These are phyloP conservation scores for Magnaporthiopsis rhizophila DNA, from an alignment of 2,329 filamentous ascomycete genomes.

Conservation along the genomic window DNA sequence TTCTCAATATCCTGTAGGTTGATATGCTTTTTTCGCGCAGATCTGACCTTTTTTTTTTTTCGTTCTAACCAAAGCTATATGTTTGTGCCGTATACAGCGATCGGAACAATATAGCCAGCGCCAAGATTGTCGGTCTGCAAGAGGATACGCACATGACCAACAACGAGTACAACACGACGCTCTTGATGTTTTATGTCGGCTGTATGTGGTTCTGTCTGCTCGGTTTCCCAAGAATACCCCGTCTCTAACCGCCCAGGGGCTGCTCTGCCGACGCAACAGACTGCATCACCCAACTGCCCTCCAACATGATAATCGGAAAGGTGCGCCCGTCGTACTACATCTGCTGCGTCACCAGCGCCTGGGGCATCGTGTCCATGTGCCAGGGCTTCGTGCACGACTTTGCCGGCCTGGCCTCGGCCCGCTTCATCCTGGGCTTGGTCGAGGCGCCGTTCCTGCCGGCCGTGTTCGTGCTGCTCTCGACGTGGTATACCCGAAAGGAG, in stretches of 20 bases:
- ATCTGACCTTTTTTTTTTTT: no score
- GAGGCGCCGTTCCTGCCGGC: conserved; percentile 34
- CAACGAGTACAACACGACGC: conserved; percentile 8
- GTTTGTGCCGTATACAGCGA: conserved; percentile 3
- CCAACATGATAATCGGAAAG: conserved; percentile 15
- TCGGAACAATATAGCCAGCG: conserved; percentile 13
- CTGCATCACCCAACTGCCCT: conserved; percentile 12
- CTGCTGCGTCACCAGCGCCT: conserved; percentile 38
- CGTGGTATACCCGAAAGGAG: conserved; percentile 65
- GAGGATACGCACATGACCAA: conserved; percentile 9
- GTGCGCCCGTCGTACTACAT: conserved; percentile 19
- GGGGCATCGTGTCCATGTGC: conserved; percentile 52
- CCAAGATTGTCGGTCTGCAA: conserved; percentile 12
- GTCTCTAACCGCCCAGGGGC: no score
- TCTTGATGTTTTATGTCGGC: conserved; percentile 10
- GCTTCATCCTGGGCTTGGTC: conserved; percentile 52
- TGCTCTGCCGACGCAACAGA: no score
- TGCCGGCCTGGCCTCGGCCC: conserved; percentile 51
- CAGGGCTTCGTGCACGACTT: conserved; percentile 45
- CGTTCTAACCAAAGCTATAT: no score
- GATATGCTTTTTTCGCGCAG: no score
- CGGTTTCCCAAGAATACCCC: no score
- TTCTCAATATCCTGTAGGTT: conserved; percentile 13
- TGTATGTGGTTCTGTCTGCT: not conserved
- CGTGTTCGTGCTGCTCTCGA: conserved; percentile 30